phyloP scores from a whole-genome alignment of 441 rosid species.

The Gossypium laxum region DNA sequence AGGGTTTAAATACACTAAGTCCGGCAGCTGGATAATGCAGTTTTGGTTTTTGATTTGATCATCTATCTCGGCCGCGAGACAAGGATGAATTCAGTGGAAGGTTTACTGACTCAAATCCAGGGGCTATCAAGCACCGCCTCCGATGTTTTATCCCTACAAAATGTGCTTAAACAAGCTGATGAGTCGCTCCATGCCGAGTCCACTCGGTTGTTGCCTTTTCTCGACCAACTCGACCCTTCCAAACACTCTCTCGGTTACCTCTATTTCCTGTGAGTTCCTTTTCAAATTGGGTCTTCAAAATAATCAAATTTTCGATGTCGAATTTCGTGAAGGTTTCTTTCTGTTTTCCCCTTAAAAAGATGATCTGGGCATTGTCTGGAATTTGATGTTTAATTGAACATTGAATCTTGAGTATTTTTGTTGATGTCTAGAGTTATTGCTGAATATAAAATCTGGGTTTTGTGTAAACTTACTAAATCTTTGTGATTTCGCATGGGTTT shows the following conservation, averaged over 20 bases:
- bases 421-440: background rate
- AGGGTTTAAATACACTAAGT: background rate
- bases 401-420: background rate
- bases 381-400: background rate
- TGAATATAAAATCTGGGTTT: background rate
- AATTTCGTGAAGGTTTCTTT: background rate
- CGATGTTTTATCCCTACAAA: slow-evolving; percentile 51
- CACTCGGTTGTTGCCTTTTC: slow-evolving; percentile 40
- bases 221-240: slow-evolving; percentile 74
- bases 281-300: background rate
- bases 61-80: background rate
- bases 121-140: slow-evolving; percentile 51
- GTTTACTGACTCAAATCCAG: slow-evolving; percentile 66
- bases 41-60: background rate
- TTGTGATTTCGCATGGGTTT: background rate
- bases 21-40: background rate
- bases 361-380: background rate
- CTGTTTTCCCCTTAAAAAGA: background rate
- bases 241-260: slow-evolving; percentile 83
- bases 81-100: slow-evolving; percentile 41
- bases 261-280: slow-evolving; percentile 43
- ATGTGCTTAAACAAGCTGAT: slow-evolving; percentile 46
- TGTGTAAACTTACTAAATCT: background rate
- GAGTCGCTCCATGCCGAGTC: slow-evolving; percentile 51
- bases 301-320: background rate